These are phyloP conservation scores for Colletotrichum spinosum DNA, from an alignment of 2,329 filamentous ascomycete genomes.

Conservation along the genomic window DNA sequence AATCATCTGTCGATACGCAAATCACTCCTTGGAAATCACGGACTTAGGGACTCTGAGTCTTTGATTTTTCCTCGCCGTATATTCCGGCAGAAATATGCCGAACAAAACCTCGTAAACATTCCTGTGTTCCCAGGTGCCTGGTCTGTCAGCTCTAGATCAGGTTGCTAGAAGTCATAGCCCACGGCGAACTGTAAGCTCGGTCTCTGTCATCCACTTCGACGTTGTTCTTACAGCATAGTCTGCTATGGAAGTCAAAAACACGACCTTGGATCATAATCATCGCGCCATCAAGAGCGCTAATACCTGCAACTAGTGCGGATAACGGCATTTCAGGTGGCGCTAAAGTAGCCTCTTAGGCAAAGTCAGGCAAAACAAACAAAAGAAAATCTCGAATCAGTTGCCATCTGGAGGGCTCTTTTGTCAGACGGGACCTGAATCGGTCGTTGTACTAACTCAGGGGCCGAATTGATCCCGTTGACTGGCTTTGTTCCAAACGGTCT, in stretches of 20 bases:
- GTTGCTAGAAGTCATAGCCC: slow-evolving; percentile 12
- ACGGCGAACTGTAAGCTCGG: slow-evolving; percentile 25
- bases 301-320: neutral
- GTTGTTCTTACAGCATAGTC: neutral
- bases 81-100: slow-evolving; percentile 26
- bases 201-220: neutral
- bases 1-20: neutral
- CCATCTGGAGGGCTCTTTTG: neutral
- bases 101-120: slow-evolving; percentile 15
- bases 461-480: too few species aligned
- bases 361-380: neutral
- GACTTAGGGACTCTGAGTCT: neutral
- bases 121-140: slow-evolving; percentile 10
- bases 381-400: neutral
- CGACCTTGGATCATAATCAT: neutral
- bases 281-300: neutral
- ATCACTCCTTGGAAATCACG: neutral
- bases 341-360: neutral
- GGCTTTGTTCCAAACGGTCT: too few species aligned
- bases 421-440: neutral
- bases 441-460: neutral
- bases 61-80: neutral
- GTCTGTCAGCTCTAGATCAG: slow-evolving; percentile 9
- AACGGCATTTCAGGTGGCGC: neutral
- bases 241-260: neutral